A percentile compares a stretch with the other conserved stretches of the same genome.
phyloP scores from a whole-genome alignment of 345 rosid genomes.

The Eutrema yunnanense region DNA sequence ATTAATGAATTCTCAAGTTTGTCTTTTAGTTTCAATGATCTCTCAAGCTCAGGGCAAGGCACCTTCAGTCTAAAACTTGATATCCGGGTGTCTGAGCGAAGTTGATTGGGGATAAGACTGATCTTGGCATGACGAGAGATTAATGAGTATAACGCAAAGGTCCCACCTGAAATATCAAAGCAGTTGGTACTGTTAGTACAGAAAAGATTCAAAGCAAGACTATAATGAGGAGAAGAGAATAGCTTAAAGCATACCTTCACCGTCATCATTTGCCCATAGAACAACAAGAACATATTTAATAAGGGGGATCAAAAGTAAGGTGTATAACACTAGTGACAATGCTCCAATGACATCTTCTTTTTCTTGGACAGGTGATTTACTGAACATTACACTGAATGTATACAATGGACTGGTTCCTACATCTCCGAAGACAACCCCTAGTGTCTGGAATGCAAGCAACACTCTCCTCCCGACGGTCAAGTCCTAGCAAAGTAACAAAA shows the following conservation, averaged over 20 bases:
- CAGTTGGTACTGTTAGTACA: not conserved
- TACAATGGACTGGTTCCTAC: slow-evolving; percentile 98
- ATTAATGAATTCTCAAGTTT: slow-evolving; percentile 74
- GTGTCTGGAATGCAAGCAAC: slow-evolving; percentile 83
- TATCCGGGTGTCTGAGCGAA: slow-evolving; percentile 91
- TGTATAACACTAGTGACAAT: slow-evolving; percentile 80
- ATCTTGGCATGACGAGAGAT: slow-evolving; percentile 96
- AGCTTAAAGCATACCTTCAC: slow-evolving; percentile 66
- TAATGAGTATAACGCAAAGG: slow-evolving; percentile 93
- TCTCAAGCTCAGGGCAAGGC: slow-evolving; percentile 95
- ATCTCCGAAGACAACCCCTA: slow-evolving; percentile 96
- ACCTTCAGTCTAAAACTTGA: slow-evolving; percentile 97
- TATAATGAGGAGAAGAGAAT: not conserved
- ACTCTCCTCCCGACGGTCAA: slow-evolving; percentile 68
- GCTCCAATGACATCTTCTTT: slow-evolving; percentile 93
- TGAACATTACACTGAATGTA: slow-evolving; percentile 91
- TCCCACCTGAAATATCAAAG: slow-evolving; percentile 60
- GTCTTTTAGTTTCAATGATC: slow-evolving; percentile 93
- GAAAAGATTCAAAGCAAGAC: not conserved
- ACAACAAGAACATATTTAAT: slow-evolving; percentile 93
- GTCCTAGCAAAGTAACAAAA: slow-evolving; percentile 47
- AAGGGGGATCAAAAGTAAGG: slow-evolving; percentile 81
- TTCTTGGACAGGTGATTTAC: slow-evolving; percentile 73
- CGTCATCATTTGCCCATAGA: slow-evolving; percentile 98
- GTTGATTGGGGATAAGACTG: slow-evolving; percentile 96